A percentile compares a stretch with the other conserved stretches of the same genome.
Conservation (phyloP, 352 stramenopile genomes). For the Pythium grandisporangium region DNA sequence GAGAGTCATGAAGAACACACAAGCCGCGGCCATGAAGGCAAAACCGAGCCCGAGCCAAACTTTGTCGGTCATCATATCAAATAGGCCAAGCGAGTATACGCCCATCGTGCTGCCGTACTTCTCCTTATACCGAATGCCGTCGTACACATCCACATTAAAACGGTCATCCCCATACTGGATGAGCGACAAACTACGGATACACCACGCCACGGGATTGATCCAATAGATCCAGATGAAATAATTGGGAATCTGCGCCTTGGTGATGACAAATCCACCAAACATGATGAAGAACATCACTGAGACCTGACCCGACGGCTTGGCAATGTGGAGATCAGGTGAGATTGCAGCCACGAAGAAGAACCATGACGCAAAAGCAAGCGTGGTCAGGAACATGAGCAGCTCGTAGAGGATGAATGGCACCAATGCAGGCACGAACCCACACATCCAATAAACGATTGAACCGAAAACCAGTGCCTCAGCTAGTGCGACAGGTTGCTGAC, state of each 20-base stretch:
- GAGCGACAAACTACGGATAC: conserved; percentile 5
- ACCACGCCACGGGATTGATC: conserved; percentile 20
- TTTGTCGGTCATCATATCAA: conserved; percentile 1
- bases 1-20: conserved; percentile 3
- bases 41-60: conserved; percentile 2
- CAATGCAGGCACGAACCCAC: conserved; percentile 24
- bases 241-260: conserved; percentile 13
- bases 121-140: no score
- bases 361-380: conserved; percentile 5
- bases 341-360: conserved; percentile 13
- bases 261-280: conserved; percentile 20
- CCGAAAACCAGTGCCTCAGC: conserved; percentile 51
- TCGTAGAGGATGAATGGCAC: conserved; percentile 40
- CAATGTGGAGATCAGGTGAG: conserved; percentile 8
- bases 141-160: conserved; percentile 7
- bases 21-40: neutral
- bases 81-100: conserved; percentile 1
- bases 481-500: conserved; percentile 13
- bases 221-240: conserved; percentile 28
- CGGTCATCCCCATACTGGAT: conserved; percentile 6
- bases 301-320: conserved; percentile 10
- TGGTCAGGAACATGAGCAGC: conserved; percentile 28
- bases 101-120: conserved; percentile 5
- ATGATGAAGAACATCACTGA: conserved; percentile 12
- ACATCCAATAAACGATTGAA: conserved; percentile 56